phyloP scores from a whole-genome alignment of 1,284 basidiomycete genomes.

The Tilletia caries region DNA sequence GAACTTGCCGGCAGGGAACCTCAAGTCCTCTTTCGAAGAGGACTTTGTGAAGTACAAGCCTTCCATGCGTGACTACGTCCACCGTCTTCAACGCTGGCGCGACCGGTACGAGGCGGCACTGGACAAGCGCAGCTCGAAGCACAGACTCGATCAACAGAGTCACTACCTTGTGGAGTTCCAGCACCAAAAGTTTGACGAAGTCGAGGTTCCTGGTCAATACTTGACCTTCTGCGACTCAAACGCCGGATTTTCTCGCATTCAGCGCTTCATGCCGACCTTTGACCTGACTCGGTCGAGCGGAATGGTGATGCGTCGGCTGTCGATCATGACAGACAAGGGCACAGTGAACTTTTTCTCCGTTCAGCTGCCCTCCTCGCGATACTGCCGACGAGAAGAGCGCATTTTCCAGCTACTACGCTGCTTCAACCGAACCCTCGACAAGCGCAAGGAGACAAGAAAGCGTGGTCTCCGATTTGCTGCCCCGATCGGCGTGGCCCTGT shows the following conservation, averaged over 20 bases:
- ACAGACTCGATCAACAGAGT: conserved; percentile 83
- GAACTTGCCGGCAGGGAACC: conserved; percentile 53
- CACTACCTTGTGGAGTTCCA: conserved; percentile 98
- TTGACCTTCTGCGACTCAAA: conserved; percentile 78
- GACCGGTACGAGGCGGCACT: conserved; percentile 83
- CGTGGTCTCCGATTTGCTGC: conserved; percentile 88
- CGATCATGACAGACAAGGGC: conserved; percentile 87
- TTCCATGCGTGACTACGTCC: conserved; percentile 81
- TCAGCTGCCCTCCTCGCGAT: conserved; percentile 80
- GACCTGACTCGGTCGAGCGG: conserved; percentile 81
- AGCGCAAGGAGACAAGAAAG: conserved; percentile 86
- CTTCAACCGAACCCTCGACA: conserved; percentile 66
- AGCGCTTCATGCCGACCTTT: conserved; percentile 84
- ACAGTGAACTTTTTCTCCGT: conserved; percentile 84
- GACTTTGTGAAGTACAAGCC: conserved; percentile 83
- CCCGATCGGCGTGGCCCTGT: conserved; percentile 80
- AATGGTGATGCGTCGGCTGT: conserved; percentile 83
- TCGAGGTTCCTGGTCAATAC: conserved; percentile 98
- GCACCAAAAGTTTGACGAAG: conserved; percentile 94
- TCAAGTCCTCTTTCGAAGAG: conserved; percentile 77
- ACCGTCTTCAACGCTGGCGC: conserved; percentile 84
- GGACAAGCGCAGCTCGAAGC: conserved; percentile 75
- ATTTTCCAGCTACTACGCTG: conserved; percentile 87
- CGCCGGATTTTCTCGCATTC: conserved; percentile 84
- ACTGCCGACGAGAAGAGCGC: conserved; percentile 87